A percentile compares a stretch with the other conserved stretches of the same genome.
Conservation (phyloP, 805 yeast species). For the Metschnikowia dekortorum region DNA sequence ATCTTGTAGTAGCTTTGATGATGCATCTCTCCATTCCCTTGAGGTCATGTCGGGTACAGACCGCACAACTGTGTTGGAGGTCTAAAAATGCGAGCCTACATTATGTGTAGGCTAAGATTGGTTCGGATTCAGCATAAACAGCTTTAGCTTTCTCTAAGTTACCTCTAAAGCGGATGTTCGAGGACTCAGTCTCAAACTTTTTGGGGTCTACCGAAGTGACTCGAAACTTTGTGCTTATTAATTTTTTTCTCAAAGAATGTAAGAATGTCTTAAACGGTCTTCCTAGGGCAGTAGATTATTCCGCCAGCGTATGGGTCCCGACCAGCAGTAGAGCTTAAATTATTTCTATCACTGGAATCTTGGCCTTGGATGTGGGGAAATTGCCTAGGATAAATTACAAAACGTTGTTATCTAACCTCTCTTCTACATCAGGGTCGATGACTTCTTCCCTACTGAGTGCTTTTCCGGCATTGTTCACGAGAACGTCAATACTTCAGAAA, state of each 20-base stretch:
- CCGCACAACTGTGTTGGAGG: not conserved
- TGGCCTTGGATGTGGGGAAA: constrained; percentile 66
- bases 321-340: constrained; percentile 75
- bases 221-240: constrained; percentile 64
- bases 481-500: constrained; percentile 60
- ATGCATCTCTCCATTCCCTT: constrained; percentile 14
- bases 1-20: constrained; percentile 26
- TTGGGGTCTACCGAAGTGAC: constrained; percentile 77
- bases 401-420: constrained; percentile 84
- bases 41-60: not conserved
- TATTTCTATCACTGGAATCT: constrained; percentile 72
- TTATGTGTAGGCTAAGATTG: not conserved
- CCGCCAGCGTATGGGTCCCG: constrained; percentile 79
- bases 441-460: constrained; percentile 77
- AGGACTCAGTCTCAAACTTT: constrained; percentile 74
- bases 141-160: constrained; percentile 56
- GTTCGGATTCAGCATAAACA: constrained; percentile 38
- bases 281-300: constrained; percentile 71
- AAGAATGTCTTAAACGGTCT: constrained; percentile 69
- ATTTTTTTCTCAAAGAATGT: constrained; percentile 68
- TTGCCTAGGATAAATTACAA: constrained; percentile 78
- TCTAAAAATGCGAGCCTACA: not conserved
- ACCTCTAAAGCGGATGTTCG: constrained; percentile 60
- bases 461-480: constrained; percentile 69
- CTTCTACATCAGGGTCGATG: constrained; percentile 67